Conservation (phyloP, 306 rosid species). For the Quillaja saponaria region DNA sequence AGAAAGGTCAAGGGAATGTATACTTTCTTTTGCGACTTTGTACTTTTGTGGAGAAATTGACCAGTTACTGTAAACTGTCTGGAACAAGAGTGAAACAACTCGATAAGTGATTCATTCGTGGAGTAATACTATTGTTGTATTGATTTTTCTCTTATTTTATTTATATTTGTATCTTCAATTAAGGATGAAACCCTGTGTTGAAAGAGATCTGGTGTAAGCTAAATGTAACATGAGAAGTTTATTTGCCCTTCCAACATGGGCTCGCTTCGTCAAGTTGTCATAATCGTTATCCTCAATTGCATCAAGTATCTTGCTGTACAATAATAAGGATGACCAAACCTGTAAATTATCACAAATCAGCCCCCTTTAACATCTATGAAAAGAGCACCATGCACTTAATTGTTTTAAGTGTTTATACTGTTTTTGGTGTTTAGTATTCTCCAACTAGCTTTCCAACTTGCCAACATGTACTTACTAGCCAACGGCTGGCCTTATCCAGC, state of each 20-base stretch:
- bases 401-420: too few relatives aligned
- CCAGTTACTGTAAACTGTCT: too few relatives aligned
- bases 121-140: too few relatives aligned
- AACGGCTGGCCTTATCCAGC: slow-evolving; percentile 80
- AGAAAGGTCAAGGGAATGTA: too few relatives aligned
- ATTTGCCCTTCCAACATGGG: slow-evolving; percentile 63
- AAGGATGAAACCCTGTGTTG: slow-evolving; percentile 15
- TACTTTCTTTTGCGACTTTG: too few relatives aligned
- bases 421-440: background rate
- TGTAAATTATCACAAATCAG: slow-evolving; percentile 33
- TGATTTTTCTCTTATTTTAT: too few relatives aligned
- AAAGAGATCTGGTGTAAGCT: slow-evolving; percentile 60
- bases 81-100: too few relatives aligned
- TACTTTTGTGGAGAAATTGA: too few relatives aligned
- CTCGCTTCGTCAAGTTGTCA: slow-evolving; percentile 76
- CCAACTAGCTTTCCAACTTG: too few relatives aligned
- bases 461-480: slow-evolving; percentile 81
- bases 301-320: slow-evolving; percentile 72
- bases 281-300: slow-evolving; percentile 79
- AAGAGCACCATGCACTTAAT: background rate
- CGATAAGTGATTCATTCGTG: too few relatives aligned
- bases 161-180: background rate
- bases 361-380: background rate
- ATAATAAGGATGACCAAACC: slow-evolving; percentile 81
- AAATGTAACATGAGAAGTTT: slow-evolving; percentile 65